Conservation (phyloP, 768 basidiomycete genomes). For the Serpula lacrymans region DNA sequence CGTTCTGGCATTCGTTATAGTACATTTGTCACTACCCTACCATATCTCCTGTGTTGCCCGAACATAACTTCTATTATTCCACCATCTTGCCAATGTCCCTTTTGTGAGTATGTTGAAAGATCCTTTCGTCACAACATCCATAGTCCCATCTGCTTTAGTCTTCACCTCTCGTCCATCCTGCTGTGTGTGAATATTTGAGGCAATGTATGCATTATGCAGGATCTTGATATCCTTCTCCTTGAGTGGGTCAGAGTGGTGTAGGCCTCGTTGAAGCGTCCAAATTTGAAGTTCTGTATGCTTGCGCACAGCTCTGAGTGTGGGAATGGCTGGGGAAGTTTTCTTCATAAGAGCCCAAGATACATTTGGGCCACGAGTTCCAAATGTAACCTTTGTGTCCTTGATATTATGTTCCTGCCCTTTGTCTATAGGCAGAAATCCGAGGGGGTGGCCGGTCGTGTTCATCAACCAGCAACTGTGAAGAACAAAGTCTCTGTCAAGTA, state of each 20-base stretch:
- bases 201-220: slow-evolving; percentile 3
- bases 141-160: not conserved
- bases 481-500: slow-evolving; percentile 22
- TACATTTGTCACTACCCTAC: no score
- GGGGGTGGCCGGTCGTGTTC: slow-evolving; percentile 23
- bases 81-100: slow-evolving; percentile 1
- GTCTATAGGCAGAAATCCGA: slow-evolving; percentile 26
- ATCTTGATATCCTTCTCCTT: slow-evolving; percentile 8
- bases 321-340: slow-evolving; percentile 32
- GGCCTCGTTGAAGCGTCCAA: slow-evolving; percentile 19
- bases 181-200: slow-evolving; percentile 2
- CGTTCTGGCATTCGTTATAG: no score
- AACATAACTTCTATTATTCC: slow-evolving; percentile 2
- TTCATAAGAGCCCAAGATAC: slow-evolving; percentile 29
- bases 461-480: slow-evolving; percentile 28
- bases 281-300: slow-evolving; percentile 26
- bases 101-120: slow-evolving; percentile 2
- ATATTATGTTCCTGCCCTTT: slow-evolving; percentile 34
- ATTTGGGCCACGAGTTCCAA: slow-evolving; percentile 30
- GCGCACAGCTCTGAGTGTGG: slow-evolving; percentile 16
- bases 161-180: not conserved
- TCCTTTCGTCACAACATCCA: slow-evolving; percentile 3
- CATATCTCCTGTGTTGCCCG: slow-evolving; percentile 1
- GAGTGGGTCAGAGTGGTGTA: slow-evolving; percentile 20
- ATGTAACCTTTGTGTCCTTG: slow-evolving; percentile 33